Evolutionary conservation across 2,329 filamentous ascomycete species (phyloP).

Genomic region (Neonectria punicea): DNA sequence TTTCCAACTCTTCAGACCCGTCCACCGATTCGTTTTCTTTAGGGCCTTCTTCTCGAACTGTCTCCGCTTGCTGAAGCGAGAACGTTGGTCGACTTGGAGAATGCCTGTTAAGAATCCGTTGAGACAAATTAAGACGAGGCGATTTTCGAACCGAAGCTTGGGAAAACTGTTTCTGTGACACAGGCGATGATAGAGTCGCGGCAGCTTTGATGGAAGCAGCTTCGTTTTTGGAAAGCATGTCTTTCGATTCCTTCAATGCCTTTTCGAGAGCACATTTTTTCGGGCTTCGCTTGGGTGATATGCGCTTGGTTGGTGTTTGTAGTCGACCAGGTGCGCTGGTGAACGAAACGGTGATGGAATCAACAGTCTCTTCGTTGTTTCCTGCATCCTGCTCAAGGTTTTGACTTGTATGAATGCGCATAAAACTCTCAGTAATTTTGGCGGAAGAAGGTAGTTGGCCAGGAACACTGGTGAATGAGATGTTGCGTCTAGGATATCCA

Average conservation of each 20-base stretch:
- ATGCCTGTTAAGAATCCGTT: constrained; percentile 11
- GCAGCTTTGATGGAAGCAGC: constrained; percentile 30
- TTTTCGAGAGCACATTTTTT: constrained; percentile 10
- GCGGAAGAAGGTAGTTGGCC: constrained; percentile 30
- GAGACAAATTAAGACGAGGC: constrained; percentile 21
- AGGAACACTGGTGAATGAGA: constrained; percentile 36
- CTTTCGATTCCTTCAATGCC: constrained; percentile 25
- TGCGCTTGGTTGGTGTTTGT: constrained; percentile 25
- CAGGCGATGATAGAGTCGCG: constrained; percentile 41
- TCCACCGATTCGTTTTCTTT: background rate
- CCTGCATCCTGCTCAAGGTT: background rate
- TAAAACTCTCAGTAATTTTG: constrained; percentile 4
- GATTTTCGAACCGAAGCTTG: constrained; percentile 12
- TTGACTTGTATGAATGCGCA: background rate
- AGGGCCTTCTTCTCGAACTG: background rate
- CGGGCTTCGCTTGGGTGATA: constrained; percentile 22
- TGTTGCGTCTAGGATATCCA: background rate
- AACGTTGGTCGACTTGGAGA: constrained; percentile 18
- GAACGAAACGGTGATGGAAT: constrained; percentile 17
- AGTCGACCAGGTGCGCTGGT: background rate
- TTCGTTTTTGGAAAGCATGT: constrained; percentile 29
- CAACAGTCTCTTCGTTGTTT: constrained; percentile 30
- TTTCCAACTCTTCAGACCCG: constrained; percentile 30
- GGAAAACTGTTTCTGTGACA: constrained; percentile 38
- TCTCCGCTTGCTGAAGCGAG: background rate